Evolutionary conservation across 2,329 filamentous ascomycete species (phyloP).

Genomic region (Microsporum ferrugineum): DNA sequence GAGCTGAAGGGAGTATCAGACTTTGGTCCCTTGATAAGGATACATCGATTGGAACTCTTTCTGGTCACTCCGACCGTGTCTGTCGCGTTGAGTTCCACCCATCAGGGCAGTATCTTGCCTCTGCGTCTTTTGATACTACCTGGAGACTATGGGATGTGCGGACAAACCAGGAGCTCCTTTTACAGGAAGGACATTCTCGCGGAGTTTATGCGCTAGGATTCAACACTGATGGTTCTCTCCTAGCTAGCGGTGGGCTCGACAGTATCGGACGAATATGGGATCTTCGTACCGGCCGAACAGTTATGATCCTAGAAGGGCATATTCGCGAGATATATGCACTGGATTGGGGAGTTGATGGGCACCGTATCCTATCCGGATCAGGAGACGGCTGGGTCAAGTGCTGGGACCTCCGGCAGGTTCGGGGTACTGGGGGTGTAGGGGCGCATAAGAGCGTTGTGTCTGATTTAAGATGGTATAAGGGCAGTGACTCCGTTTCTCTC

Average conservation of each 20-base stretch:
- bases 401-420: constrained; percentile 89
- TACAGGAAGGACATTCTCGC: constrained; percentile 89
- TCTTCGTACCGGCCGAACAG: constrained; percentile 76
- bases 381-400: constrained; percentile 95
- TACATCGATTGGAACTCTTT: constrained; percentile 68
- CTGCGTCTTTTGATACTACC: constrained; percentile 88
- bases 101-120: constrained; percentile 77
- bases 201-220: constrained; percentile 87
- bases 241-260: constrained; percentile 87
- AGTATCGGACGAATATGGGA: constrained; percentile 96
- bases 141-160: constrained; percentile 95
- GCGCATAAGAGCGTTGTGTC: constrained; percentile 87
- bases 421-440: constrained; percentile 70
- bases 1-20: constrained; percentile 75
- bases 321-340: constrained; percentile 88
- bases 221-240: constrained; percentile 77
- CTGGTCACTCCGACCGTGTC: constrained; percentile 75
- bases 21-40: constrained; percentile 84
- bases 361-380: constrained; percentile 84
- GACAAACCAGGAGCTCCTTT: constrained; percentile 67
- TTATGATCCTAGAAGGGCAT: constrained; percentile 89
- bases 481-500: constrained; percentile 56
- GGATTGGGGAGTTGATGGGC: constrained; percentile 84
- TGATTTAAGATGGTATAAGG: constrained; percentile 89
- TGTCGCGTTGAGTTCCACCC: constrained; percentile 92